Evolutionary conservation across 768 basidiomycete genomes (phyloP).

Genomic region (Tylopilus rubrobrunneus): DNA sequence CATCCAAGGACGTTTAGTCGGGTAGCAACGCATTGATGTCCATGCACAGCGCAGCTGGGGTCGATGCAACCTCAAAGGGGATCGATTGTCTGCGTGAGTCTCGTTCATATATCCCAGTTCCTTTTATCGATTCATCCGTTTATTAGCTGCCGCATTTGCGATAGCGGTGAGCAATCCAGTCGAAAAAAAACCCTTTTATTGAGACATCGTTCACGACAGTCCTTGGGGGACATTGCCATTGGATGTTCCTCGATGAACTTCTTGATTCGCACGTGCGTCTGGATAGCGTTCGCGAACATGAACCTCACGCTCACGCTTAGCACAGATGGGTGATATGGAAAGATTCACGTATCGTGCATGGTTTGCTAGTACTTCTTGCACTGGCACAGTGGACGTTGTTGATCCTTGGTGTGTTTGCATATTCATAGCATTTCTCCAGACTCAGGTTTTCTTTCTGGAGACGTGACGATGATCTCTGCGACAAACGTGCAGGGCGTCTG

Average conservation of each 20-base stretch:
- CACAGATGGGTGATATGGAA: conserved; percentile 26
- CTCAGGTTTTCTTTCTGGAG: not conserved
- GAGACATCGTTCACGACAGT: conserved; percentile 1
- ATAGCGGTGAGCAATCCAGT: conserved; percentile 4
- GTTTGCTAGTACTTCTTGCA: conserved; percentile 8
- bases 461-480: not conserved
- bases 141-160: conserved; percentile 1
- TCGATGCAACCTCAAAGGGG: not conserved
- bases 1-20: not conserved
- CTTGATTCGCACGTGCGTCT: conserved; percentile 22
- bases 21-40: not conserved
- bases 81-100: conserved; percentile 15
- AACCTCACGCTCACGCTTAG: not conserved
- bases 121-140: not conserved
- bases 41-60: conserved; percentile 1
- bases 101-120: not conserved
- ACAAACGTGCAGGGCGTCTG: not conserved
- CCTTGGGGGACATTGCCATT: conserved; percentile 1
- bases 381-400: conserved; percentile 21
- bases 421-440: not conserved
- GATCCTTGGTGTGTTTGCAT: not conserved
- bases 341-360: conserved; percentile 5
- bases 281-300: too few species aligned
- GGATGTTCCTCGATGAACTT: conserved; percentile 22
- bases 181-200: not conserved